phyloP scores from a whole-genome alignment of 352 stramenopile genomes.

The Globisporangium orthogonon region DNA sequence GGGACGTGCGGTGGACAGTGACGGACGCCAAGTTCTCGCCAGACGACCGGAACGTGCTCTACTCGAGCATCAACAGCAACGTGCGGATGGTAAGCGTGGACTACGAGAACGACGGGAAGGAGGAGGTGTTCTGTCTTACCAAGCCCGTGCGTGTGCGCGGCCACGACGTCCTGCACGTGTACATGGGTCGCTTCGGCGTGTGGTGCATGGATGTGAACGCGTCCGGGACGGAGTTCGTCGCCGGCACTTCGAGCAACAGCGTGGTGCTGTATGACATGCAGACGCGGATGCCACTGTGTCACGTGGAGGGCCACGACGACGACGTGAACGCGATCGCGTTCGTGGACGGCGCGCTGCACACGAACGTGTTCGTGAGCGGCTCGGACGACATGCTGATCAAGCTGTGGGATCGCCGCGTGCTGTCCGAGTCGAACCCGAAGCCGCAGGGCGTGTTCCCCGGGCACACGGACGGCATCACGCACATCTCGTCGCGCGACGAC shows the following conservation, averaged over 20 bases:
- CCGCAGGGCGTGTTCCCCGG: constrained; percentile 76
- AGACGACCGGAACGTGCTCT: constrained; percentile 61
- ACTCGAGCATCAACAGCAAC: constrained; percentile 79
- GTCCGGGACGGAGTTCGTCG: constrained; percentile 75
- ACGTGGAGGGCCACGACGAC: constrained; percentile 66
- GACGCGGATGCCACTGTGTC: constrained; percentile 53
- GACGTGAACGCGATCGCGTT: constrained; percentile 85
- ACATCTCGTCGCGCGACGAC: constrained; percentile 79
- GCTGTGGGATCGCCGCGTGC: constrained; percentile 76
- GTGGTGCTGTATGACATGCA: constrained; percentile 82
- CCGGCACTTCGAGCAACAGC: constrained; percentile 62
- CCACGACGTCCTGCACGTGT: constrained; percentile 5
- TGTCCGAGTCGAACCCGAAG: constrained; percentile 65
- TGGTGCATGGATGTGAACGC: constrained; percentile 79
- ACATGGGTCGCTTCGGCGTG: constrained; percentile 56
- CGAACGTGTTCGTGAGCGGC: constrained; percentile 82
- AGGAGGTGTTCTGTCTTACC: constrained; percentile 42
- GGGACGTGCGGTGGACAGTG: constrained; percentile 75
- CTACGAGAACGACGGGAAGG: constrained; percentile 41
- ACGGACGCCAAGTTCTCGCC: constrained; percentile 82
- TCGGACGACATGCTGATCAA: constrained; percentile 84
- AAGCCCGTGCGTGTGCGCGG: constrained; percentile 21
- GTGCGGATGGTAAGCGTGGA: constrained; percentile 73
- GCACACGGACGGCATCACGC: constrained; percentile 77
- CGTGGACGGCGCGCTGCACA: constrained; percentile 69